Percentiles rank a stretch among this genome's conserved stretches.
These are phyloP conservation scores for Mycena polygramma DNA, from an alignment of 768 basidiomycete species.

Conservation along the genomic window DNA sequence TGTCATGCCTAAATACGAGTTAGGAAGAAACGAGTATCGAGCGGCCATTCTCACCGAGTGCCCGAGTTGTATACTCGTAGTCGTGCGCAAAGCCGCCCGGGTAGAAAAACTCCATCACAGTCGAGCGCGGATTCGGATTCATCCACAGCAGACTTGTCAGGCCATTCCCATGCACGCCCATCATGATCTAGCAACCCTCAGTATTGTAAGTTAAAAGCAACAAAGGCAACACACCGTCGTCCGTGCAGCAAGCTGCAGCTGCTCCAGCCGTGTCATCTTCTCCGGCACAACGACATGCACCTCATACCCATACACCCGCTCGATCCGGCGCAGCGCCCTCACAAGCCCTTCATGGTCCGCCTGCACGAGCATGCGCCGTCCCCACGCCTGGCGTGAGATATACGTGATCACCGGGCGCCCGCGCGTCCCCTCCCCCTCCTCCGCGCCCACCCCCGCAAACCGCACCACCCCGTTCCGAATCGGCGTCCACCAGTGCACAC, in stretches of 20 bases:
- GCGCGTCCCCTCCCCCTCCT: conserved; percentile 59
- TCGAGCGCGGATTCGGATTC: conserved; percentile 84
- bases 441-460: conserved; percentile 71
- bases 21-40: not conserved
- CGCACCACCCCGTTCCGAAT: conserved; percentile 79
- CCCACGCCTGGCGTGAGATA: conserved; percentile 91
- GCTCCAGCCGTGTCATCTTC: conserved; percentile 84
- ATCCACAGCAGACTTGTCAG: conserved; percentile 93
- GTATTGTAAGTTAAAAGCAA: not conserved
- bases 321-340: conserved; percentile 74
- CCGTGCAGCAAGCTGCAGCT: conserved; percentile 82
- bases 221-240: conserved; percentile 75
- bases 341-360: conserved; percentile 87
- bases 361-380: conserved; percentile 81
- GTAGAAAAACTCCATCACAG: conserved; percentile 94
- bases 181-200: conserved; percentile 77
- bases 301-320: conserved; percentile 83
- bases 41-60: conserved; percentile 68
- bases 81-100: conserved; percentile 88
- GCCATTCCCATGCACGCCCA: conserved; percentile 96
- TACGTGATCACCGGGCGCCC: conserved; percentile 90
- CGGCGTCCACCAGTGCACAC: conserved; percentile 87
- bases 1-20: conserved; percentile 56
- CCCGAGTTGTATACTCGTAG: conserved; percentile 85
- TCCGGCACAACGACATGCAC: conserved; percentile 91